These are phyloP conservation scores for Aspergillus sp. DNA, from an alignment of 2,329 filamentous ascomycete species.

Conservation along the genomic window DNA sequence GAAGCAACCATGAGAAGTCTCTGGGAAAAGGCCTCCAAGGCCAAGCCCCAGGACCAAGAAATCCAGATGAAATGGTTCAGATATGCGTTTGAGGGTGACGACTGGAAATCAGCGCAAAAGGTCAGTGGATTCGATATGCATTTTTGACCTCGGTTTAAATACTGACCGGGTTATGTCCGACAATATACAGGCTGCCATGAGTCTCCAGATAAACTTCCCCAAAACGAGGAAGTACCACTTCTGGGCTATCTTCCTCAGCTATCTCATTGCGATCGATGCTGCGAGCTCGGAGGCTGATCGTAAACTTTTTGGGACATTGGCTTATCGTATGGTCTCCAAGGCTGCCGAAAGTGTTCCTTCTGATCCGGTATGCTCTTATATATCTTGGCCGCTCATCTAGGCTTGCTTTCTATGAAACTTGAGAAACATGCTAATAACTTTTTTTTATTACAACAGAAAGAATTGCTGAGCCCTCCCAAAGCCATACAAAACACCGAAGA, in stretches of 20 bases:
- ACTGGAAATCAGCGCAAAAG: slow-evolving; percentile 48
- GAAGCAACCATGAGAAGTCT: slow-evolving; percentile 30
- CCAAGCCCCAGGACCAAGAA: slow-evolving; percentile 38
- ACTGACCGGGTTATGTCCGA: slow-evolving; percentile 1
- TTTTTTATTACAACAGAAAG: slow-evolving; percentile 28
- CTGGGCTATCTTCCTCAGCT: slow-evolving; percentile 45
- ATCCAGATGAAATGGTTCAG: slow-evolving; percentile 43
- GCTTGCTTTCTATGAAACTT: background rate
- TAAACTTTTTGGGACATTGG: slow-evolving; percentile 46
- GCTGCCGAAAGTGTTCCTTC: slow-evolving; percentile 40
- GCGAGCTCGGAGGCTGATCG: slow-evolving; percentile 36
- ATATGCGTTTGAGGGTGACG: slow-evolving; percentile 33
- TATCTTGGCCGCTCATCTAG: background rate
- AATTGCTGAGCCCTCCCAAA: slow-evolving; percentile 36
- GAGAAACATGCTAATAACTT: slow-evolving; percentile 12
- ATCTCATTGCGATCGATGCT: slow-evolving; percentile 34
- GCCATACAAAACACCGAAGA: slow-evolving; percentile 45
- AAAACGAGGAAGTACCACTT: slow-evolving; percentile 45
- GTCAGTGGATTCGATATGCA: slow-evolving; percentile 24
- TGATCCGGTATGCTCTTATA: slow-evolving; percentile 33
- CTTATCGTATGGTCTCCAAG: slow-evolving; percentile 46
- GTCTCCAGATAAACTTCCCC: slow-evolving; percentile 46
- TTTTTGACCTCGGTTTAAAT: background rate
- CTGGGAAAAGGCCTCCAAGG: slow-evolving; percentile 45
- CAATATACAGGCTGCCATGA: slow-evolving; percentile 41